Evolutionary conservation across 192 early-diverging fungal genomes (phyloP).

Genomic region (Coemansia sp.): DNA sequence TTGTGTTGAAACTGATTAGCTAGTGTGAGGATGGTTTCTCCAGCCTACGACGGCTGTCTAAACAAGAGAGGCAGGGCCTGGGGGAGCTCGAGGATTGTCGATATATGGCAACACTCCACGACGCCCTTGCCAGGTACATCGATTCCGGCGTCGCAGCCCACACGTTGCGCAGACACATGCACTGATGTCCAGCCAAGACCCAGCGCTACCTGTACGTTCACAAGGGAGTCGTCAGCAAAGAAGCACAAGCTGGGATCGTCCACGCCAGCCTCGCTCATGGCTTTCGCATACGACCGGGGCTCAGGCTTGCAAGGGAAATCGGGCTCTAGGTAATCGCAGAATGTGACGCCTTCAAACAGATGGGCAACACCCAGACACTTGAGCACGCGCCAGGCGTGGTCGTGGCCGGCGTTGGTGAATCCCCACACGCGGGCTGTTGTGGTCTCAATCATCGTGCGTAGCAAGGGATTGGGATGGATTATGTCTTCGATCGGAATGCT

Average conservation of each 20-base stretch:
- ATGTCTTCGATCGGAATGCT: slow-evolving; percentile 65
- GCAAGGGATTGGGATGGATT: slow-evolving; percentile 59
- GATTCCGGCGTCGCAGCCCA: background rate
- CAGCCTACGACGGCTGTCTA: background rate
- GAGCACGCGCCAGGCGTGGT: slow-evolving; percentile 73
- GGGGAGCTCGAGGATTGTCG: slow-evolving; percentile 62
- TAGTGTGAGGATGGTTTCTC: background rate
- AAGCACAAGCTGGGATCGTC: slow-evolving; percentile 60
- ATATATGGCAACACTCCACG: slow-evolving; percentile 49
- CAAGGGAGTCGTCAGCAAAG: slow-evolving; percentile 74
- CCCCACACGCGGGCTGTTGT: slow-evolving; percentile 68
- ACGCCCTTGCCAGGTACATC: background rate
- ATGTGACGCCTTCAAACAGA: slow-evolving; percentile 76
- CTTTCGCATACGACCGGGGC: slow-evolving; percentile 54
- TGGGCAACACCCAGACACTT: slow-evolving; percentile 63
- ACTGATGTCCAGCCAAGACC: slow-evolving; percentile 56
- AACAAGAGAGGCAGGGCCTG: slow-evolving; percentile 63
- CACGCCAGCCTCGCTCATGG: slow-evolving; percentile 69
- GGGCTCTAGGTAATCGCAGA: slow-evolving; percentile 68
- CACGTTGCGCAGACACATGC: slow-evolving; percentile 23
- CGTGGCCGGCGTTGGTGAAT: slow-evolving; percentile 74
- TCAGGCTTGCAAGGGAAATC: slow-evolving; percentile 78
- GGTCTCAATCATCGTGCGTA: slow-evolving; percentile 62
- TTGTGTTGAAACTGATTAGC: no score
- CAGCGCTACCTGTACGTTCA: slow-evolving; percentile 65